phyloP scores from a whole-genome alignment of 768 basidiomycete species.

The Mycena sanguinolenta region DNA sequence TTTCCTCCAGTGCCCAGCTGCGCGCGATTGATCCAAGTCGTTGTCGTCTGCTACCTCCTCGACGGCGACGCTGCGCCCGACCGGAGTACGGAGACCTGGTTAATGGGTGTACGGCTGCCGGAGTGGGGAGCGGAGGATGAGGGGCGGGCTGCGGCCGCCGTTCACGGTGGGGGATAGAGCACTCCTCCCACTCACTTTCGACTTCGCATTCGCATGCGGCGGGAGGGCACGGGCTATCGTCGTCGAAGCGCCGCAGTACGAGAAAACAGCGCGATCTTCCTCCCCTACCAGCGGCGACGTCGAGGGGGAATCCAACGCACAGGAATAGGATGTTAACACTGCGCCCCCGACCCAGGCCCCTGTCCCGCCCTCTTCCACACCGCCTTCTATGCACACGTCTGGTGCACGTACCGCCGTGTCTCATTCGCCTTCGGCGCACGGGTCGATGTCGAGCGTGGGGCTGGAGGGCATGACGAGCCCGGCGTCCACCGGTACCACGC shows the following conservation, averaged over 20 bases:
- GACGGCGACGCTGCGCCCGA: too few species aligned
- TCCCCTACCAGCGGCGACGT: not conserved
- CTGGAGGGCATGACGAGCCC: not conserved
- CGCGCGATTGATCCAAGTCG: too few species aligned
- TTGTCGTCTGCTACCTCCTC: too few species aligned
- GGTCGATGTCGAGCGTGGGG: too few species aligned
- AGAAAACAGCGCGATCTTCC: slow-evolving; percentile 3
- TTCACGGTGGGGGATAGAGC: not conserved
- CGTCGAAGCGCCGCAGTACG: not conserved
- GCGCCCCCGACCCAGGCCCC: slow-evolving; percentile 20
- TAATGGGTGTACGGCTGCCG: slow-evolving; percentile 61
- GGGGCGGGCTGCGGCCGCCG: slow-evolving; percentile 20
- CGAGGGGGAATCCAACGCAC: slow-evolving; percentile 4
- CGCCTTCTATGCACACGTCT: slow-evolving; percentile 80
- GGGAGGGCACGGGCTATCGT: slow-evolving; percentile 4
- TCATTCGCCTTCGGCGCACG: too few species aligned
- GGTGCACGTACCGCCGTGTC: slow-evolving; percentile 74
- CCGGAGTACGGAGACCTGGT: too few species aligned
- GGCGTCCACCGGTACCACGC: not conserved
- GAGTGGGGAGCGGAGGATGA: slow-evolving; percentile 49
- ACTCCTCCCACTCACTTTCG: not conserved
- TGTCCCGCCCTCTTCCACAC: slow-evolving; percentile 70
- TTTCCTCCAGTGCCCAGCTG: too few species aligned
- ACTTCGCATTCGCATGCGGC: slow-evolving; percentile 1
- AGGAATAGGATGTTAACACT: slow-evolving; percentile 2